Conservation (phyloP, 495 filamentous ascomycete species). For the Aspergillus wentii region DNA sequence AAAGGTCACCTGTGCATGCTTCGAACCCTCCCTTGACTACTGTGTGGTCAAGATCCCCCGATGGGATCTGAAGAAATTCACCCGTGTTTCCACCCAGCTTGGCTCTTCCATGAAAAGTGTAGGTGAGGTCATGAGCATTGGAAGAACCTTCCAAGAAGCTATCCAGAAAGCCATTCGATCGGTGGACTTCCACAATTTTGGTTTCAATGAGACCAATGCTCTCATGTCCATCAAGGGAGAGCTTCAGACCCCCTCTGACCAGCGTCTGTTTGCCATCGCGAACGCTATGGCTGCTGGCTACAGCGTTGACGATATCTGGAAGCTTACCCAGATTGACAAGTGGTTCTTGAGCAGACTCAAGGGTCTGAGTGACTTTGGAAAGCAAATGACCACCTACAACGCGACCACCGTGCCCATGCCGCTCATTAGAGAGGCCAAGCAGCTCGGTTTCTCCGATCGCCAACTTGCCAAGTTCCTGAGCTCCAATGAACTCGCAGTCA, state of each 20-base stretch:
- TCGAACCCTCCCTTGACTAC: constrained; percentile 98
- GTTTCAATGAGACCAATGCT: constrained; percentile 87
- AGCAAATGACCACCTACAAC: constrained; percentile 65
- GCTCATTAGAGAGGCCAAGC: constrained; percentile 77
- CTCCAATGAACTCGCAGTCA: constrained; percentile 85
- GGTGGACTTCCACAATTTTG: constrained; percentile 91
- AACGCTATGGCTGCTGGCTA: constrained; percentile 96
- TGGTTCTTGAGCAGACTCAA: constrained; percentile 91
- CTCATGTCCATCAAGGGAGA: constrained; percentile 95
- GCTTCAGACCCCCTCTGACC: constrained; percentile 94
- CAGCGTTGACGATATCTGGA: constrained; percentile 92
- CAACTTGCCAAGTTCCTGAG: constrained; percentile 92
- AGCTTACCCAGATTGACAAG: constrained; percentile 84
- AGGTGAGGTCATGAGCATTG: constrained; percentile 98
- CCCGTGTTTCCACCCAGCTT: constrained; percentile 87
- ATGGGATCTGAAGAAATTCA: constrained; percentile 99
- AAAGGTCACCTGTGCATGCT: constrained; percentile 93
- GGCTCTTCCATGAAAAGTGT: constrained; percentile 99
- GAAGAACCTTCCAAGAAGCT: constrained; percentile 93
- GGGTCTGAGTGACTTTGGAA: constrained; percentile 83
- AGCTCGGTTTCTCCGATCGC: constrained; percentile 88
- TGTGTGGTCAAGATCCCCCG: constrained; percentile 98
- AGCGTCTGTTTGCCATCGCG: constrained; percentile 94
- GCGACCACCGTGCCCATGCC: constrained; percentile 59
- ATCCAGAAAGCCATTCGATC: constrained; percentile 97